phyloP scores from a whole-genome alignment of 257 asterid genomes.

The Ilex aquifolium region DNA sequence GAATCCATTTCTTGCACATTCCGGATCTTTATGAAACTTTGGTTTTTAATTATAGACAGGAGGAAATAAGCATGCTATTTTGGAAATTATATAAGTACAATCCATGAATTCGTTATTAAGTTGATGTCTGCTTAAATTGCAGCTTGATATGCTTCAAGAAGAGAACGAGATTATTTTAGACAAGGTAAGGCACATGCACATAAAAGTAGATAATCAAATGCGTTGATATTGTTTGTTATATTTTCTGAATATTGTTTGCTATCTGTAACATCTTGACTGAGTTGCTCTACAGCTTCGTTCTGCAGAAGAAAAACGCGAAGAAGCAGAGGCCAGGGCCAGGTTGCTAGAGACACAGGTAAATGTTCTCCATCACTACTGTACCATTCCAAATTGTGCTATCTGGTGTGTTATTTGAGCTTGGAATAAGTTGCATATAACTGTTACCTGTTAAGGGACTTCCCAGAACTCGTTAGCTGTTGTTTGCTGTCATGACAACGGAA shows the following conservation, averaged over 20 bases:
- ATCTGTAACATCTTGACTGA: constrained; percentile 25
- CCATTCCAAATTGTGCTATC: no score
- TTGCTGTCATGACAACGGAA: no score
- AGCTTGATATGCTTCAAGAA: constrained; percentile 97
- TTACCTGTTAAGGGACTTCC: no score
- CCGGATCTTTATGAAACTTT: no score
- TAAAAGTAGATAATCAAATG: neutral
- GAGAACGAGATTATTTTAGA: constrained; percentile 78
- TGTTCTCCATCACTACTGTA: neutral
- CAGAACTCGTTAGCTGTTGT: no score
- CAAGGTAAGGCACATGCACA: constrained; percentile 50
- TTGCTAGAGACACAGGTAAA: constrained; percentile 92
- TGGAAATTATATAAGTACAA: no score
- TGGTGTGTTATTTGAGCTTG: no score
- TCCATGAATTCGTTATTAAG: constrained; percentile 4
- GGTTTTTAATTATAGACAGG: no score
- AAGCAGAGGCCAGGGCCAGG: constrained; percentile 89
- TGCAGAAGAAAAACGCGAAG: constrained; percentile 89
- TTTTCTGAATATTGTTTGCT: neutral
- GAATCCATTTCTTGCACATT: constrained; percentile 3
- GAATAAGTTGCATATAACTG: no score
- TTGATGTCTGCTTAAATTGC: constrained; percentile 35
- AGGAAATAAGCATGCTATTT: no score
- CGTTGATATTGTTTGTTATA: neutral
- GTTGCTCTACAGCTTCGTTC: constrained; percentile 65